phyloP scores from a whole-genome alignment of 345 rosid species.

The Bruguiera parviflora region DNA sequence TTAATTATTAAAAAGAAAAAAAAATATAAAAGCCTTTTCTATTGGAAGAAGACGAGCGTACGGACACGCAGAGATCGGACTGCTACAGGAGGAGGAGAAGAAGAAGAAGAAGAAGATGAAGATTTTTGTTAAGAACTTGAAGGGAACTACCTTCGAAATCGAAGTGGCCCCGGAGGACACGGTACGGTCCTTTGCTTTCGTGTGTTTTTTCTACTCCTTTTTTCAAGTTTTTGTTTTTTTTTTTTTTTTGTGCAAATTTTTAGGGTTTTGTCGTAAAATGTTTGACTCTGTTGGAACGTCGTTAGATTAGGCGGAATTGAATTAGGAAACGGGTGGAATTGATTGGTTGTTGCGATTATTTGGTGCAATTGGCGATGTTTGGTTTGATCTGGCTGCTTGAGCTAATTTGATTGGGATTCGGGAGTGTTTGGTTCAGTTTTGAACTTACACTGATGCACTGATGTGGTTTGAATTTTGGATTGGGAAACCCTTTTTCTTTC shows the following conservation, averaged over 20 bases:
- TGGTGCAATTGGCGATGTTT: neutral
- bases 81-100: neutral
- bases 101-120: constrained; percentile 45
- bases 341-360: neutral
- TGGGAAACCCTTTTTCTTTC: too few species aligned
- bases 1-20: neutral
- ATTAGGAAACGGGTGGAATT: neutral
- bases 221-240: too few species aligned
- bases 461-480: too few species aligned
- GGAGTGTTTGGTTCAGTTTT: neutral
- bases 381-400: neutral
- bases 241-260: neutral
- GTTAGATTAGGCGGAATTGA: neutral
- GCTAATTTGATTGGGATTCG: neutral
- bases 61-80: constrained; percentile 18
- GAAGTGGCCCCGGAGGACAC: constrained; percentile 60
- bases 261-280: neutral
- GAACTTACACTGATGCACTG: too few species aligned
- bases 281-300: neutral
- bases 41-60: constrained; percentile 16
- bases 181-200: constrained; percentile 24
- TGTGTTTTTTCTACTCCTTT: too few species aligned
- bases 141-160: constrained; percentile 63
- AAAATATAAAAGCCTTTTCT: neutral
- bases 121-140: constrained; percentile 72